phyloP scores from a whole-genome alignment of 345 rosid species.

The Populus davidiana region DNA sequence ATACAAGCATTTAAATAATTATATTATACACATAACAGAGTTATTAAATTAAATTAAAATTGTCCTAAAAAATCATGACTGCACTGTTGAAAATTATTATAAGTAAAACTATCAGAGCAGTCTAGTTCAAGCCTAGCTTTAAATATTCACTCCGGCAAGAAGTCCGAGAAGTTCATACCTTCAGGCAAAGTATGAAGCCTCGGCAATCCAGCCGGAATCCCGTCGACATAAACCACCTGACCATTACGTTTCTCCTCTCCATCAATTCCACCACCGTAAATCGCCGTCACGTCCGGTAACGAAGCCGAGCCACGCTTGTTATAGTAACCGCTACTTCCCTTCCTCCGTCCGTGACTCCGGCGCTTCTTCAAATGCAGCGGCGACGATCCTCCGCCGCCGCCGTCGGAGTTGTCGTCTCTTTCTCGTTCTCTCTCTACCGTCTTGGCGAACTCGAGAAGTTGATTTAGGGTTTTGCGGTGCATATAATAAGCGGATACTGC shows the following conservation, averaged over 20 bases:
- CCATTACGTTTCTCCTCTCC: conserved; percentile 67
- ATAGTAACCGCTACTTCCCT: conserved; percentile 48
- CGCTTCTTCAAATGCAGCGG: conserved; percentile 45
- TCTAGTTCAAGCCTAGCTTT: conserved; percentile 16
- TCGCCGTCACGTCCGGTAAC: conserved; percentile 67
- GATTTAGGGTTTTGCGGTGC: conserved; percentile 91
- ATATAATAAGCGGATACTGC: conserved; percentile 87
- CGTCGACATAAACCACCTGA: conserved; percentile 48
- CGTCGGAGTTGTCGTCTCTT: conserved; percentile 44
- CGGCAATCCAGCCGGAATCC: conserved; percentile 79
- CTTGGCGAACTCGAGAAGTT: conserved; percentile 86
- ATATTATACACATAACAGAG: background rate
- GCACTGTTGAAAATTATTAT: background rate
- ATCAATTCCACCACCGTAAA: conserved; percentile 47
- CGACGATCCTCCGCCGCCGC: conserved; percentile 28
- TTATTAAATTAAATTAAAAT: background rate
- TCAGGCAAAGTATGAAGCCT: conserved; percentile 72
- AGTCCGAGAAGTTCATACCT: conserved; percentile 52
- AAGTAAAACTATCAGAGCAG: background rate
- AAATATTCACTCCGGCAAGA: conserved; percentile 19
- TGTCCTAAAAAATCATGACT: background rate
- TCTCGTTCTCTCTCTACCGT: conserved; percentile 57
- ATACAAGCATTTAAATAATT: background rate
- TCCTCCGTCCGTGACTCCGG: conserved; percentile 41
- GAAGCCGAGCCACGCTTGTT: conserved; percentile 59